phyloP scores from a whole-genome alignment of 352 stramenopile genomes.

The Phytopythium montanum region DNA sequence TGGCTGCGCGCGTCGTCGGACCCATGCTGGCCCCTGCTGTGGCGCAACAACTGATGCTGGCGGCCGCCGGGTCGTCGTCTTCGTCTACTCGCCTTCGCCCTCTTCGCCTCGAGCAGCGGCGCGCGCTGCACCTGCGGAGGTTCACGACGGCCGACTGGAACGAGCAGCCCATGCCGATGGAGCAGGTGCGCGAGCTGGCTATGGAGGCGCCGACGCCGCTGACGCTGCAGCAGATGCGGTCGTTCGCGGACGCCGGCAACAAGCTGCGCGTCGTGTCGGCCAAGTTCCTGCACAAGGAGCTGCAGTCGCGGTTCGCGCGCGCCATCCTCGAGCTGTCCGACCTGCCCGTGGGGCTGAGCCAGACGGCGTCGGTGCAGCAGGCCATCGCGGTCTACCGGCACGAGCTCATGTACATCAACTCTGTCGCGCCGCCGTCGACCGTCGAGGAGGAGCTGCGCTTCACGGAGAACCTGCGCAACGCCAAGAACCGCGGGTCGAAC shows the following conservation, averaged over 20 bases:
- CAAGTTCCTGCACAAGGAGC: conserved; percentile 76
- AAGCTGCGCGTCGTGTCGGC: conserved; percentile 61
- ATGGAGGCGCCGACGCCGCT: conserved; percentile 53
- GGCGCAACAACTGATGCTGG: not conserved
- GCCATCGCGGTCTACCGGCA: conserved; percentile 64
- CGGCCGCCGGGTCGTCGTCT: no score
- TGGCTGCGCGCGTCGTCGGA: not conserved
- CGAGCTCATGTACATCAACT: conserved; percentile 45
- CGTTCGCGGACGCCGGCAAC: conserved; percentile 54
- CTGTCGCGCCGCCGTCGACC: conserved; percentile 34
- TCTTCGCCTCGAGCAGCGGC: not conserved
- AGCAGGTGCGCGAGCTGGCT: conserved; percentile 59
- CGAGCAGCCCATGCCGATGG: conserved; percentile 43
- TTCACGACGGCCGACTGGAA: conserved; percentile 12
- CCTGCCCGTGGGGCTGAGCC: conserved; percentile 58
- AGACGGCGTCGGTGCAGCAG: conserved; percentile 55
- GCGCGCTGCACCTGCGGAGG: conserved; percentile 8
- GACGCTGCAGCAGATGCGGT: conserved; percentile 80
- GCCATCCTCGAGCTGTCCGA: conserved; percentile 75
- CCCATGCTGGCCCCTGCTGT: not conserved
- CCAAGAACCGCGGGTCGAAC: conserved; percentile 59
- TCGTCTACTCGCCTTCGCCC: no score
- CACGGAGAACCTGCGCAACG: conserved; percentile 49
- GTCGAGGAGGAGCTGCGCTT: conserved; percentile 59
- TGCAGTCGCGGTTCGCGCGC: conserved; percentile 70